Base-by-base conservation (phyloP, 2,329 filamentous ascomycete genomes). In the Aspergillus proliferans region DNA sequence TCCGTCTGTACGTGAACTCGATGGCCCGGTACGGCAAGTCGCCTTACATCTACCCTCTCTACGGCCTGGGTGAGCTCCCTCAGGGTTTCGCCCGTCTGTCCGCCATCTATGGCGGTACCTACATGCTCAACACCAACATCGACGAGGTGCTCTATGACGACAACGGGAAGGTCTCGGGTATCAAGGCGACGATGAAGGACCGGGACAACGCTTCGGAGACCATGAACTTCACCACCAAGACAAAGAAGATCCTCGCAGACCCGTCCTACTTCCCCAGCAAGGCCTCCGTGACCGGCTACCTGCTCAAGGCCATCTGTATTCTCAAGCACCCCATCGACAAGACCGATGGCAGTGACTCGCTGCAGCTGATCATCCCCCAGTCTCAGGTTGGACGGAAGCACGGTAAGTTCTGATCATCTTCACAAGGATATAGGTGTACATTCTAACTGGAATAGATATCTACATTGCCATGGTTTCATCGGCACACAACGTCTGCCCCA, bases 21-120 rank as follows among this genome's bases (percentile, higher is more conserved):
- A 95, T 98, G 74, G 89, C 91, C 46, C 84, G 92, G 55, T 97
- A 97, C 73, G 93, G 93, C 73, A 97, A 96, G 76, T 97, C 91
- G 10, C 94, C 93, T 42, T 98, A 97, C 78, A 97, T 98, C 76
- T 98, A 98, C 79, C 94, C 93, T 44, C 84, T 97, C 28, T 98
- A 98, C 76, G 93, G 93, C 54, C 84, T 98, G 45, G 93, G 87
- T 68, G 93, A 98, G 77, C 86, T 98, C 49, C 94, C 93, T 33
- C 93, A 98, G 75, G 92, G 92, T 52, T 98, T 98, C 65, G 93
- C 93, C 55, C 91, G 93, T 71, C 82, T 98, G 47, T 96, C 91
- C 38, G 93, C 93, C 70, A 97, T 98, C 73, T 97, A 98, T 68
- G 93, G 93, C 57, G 93, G 93, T 61, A 98, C 93, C 45, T 98